phyloP scores from a whole-genome alignment of 805 yeast species.

The Yarrowia bubula region DNA sequence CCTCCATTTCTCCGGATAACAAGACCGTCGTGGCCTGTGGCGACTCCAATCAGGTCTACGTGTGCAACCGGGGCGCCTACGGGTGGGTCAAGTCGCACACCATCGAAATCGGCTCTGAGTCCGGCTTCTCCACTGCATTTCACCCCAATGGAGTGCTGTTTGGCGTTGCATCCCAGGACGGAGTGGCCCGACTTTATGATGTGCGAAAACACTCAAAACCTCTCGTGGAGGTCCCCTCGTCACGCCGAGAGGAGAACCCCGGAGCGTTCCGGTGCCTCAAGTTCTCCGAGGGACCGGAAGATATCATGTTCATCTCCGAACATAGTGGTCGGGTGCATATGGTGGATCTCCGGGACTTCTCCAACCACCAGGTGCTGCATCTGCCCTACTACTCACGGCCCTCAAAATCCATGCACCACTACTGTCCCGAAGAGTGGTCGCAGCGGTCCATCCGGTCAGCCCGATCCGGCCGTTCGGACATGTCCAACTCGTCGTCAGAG shows the following conservation, averaged over 20 bases:
- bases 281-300: conserved; percentile 67
- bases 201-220: conserved; percentile 53
- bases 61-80: conserved; percentile 39
- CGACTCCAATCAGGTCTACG: conserved; percentile 64
- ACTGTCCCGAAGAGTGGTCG: conserved; percentile 19
- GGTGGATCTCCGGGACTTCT: conserved; percentile 70
- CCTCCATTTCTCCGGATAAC: conserved; percentile 25
- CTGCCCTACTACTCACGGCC: conserved; percentile 33
- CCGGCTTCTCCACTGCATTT: conserved; percentile 81
- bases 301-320: conserved; percentile 72
- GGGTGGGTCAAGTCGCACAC: conserved; percentile 41
- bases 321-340: conserved; percentile 86
- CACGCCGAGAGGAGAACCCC: conserved; percentile 44
- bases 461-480: conserved; percentile 40
- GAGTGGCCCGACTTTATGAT: conserved; percentile 74
- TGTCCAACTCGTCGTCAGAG: conserved; percentile 22
- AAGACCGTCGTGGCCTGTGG: conserved; percentile 61
- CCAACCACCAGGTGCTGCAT: conserved; percentile 68
- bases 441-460: conserved; percentile 12
- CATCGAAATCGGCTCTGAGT: conserved; percentile 61
- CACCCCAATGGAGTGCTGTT: conserved; percentile 72
- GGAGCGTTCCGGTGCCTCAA: conserved; percentile 71
- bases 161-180: conserved; percentile 84
- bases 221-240: conserved; percentile 43
- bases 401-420: conserved; percentile 20